Conservation (phyloP, 2,329 filamentous ascomycete species). For the Coniochaeta sp. region DNA sequence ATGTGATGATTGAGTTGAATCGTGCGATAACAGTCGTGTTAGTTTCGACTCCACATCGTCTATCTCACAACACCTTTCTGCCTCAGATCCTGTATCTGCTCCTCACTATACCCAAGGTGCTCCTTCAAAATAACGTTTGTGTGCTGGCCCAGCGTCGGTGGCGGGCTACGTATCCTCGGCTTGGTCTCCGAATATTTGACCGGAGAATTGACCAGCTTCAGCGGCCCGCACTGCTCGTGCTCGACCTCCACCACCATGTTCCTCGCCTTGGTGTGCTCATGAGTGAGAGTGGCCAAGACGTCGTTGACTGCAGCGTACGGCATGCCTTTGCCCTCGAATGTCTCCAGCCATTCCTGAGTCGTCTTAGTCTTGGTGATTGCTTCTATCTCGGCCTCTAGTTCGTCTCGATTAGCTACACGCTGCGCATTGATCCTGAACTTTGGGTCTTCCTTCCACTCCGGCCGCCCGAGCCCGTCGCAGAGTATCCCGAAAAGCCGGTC, state of each 20-base stretch:
- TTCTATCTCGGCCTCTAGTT: slow-evolving; percentile 76
- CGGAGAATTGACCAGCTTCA: slow-evolving; percentile 89
- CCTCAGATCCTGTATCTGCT: slow-evolving; percentile 56
- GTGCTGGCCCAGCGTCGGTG: slow-evolving; percentile 82
- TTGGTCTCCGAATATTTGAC: slow-evolving; percentile 86
- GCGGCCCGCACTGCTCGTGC: slow-evolving; percentile 73
- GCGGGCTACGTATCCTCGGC: slow-evolving; percentile 68
- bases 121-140: slow-evolving; percentile 68
- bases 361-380: slow-evolving; percentile 66
- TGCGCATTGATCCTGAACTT: slow-evolving; percentile 55
- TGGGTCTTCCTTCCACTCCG: slow-evolving; percentile 53
- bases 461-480: slow-evolving; percentile 49
- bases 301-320: slow-evolving; percentile 93
- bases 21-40: no score
- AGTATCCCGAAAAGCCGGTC: slow-evolving; percentile 61
- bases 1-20: no score
- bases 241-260: slow-evolving; percentile 87
- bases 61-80: slow-evolving; percentile 59
- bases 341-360: slow-evolving; percentile 78
- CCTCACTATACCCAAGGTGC: slow-evolving; percentile 52
- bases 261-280: slow-evolving; percentile 76
- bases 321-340: slow-evolving; percentile 87
- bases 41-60: no score
- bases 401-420: slow-evolving; percentile 63
- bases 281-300: slow-evolving; percentile 73